Conservation (phyloP, 345 rosid species). For the Camelina laxa region DNA sequence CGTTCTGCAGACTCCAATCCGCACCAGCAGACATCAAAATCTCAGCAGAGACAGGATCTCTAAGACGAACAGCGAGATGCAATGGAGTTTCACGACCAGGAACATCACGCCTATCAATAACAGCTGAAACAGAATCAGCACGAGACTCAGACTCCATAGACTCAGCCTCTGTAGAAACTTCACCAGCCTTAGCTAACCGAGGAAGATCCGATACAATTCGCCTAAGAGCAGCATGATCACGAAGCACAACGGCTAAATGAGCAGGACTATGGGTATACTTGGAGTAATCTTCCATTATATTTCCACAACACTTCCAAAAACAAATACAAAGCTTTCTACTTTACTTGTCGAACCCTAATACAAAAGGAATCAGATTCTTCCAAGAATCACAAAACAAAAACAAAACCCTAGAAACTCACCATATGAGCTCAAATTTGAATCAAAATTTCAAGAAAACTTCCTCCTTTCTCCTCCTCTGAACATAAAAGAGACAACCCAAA, state of each 20-base stretch:
- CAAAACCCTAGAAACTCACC: slow-evolving; percentile 32
- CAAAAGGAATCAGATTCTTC: slow-evolving; percentile 30
- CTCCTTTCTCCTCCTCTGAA: slow-evolving; percentile 4
- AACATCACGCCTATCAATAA: slow-evolving; percentile 88
- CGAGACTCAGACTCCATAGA: slow-evolving; percentile 72
- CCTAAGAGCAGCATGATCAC: slow-evolving; percentile 73
- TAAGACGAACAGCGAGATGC: slow-evolving; percentile 90
- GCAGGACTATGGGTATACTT: slow-evolving; percentile 88
- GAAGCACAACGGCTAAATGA: slow-evolving; percentile 79
- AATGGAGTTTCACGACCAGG: slow-evolving; percentile 96
- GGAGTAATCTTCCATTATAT: slow-evolving; percentile 77
- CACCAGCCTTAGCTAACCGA: slow-evolving; percentile 77
- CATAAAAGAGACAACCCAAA: slow-evolving; percentile 8
- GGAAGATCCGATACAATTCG: slow-evolving; percentile 69
- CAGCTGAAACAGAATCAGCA: slow-evolving; percentile 79
- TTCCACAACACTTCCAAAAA: slow-evolving; percentile 9
- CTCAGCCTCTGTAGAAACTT: slow-evolving; percentile 75
- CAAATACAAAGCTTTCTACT: slow-evolving; percentile 9
- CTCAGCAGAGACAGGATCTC: slow-evolving; percentile 82
- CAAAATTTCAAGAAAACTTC: not conserved
- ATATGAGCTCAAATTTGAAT: slow-evolving; percentile 46
- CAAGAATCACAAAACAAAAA: slow-evolving; percentile 28
- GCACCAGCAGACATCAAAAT: slow-evolving; percentile 93
- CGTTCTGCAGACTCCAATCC: slow-evolving; percentile 99
- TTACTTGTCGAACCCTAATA: slow-evolving; percentile 15